These are phyloP conservation scores for Hanseniaspora lindneri DNA, from an alignment of 805 yeast species.

Conservation along the genomic window DNA sequence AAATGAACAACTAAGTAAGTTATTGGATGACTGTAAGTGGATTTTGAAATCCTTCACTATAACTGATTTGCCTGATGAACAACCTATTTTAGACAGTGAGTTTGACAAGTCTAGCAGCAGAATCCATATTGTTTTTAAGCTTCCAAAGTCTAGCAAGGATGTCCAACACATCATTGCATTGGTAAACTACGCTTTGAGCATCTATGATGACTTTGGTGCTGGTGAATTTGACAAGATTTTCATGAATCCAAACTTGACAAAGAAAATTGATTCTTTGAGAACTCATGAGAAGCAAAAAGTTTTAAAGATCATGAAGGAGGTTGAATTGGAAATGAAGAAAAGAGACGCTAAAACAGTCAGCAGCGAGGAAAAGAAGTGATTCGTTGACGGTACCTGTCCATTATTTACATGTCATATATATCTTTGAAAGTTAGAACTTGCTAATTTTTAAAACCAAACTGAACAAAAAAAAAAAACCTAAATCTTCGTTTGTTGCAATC, in stretches of 20 bases:
- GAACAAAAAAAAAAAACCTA: no score
- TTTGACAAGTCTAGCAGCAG: slow-evolving; percentile 38
- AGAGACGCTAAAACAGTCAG: slow-evolving; percentile 72
- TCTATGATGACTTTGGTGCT: slow-evolving; percentile 49
- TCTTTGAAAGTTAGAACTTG: no score
- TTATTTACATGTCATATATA: background rate
- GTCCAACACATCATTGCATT: slow-evolving; percentile 39
- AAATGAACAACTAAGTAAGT: slow-evolving; percentile 34
- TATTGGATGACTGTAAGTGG: slow-evolving; percentile 34
- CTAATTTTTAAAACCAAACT: no score
- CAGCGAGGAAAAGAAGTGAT: slow-evolving; percentile 61
- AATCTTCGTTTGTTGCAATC: no score
- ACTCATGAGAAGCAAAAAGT: slow-evolving; percentile 59
- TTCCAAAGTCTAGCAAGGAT: slow-evolving; percentile 42
- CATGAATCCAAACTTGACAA: slow-evolving; percentile 63
- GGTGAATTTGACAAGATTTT: slow-evolving; percentile 33
- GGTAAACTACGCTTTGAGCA: slow-evolving; percentile 43
- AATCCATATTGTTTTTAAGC: slow-evolving; percentile 42
- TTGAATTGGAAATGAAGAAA: slow-evolving; percentile 58
- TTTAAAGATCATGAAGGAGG: slow-evolving; percentile 52
- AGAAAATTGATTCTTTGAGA: slow-evolving; percentile 69
- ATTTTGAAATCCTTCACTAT: slow-evolving; percentile 58
- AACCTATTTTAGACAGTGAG: slow-evolving; percentile 51
- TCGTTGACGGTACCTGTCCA: background rate
- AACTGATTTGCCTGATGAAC: slow-evolving; percentile 71